These are phyloP conservation scores for Neonothopanus nambi DNA, from an alignment of 1,284 basidiomycete species.

Conservation along the genomic window DNA sequence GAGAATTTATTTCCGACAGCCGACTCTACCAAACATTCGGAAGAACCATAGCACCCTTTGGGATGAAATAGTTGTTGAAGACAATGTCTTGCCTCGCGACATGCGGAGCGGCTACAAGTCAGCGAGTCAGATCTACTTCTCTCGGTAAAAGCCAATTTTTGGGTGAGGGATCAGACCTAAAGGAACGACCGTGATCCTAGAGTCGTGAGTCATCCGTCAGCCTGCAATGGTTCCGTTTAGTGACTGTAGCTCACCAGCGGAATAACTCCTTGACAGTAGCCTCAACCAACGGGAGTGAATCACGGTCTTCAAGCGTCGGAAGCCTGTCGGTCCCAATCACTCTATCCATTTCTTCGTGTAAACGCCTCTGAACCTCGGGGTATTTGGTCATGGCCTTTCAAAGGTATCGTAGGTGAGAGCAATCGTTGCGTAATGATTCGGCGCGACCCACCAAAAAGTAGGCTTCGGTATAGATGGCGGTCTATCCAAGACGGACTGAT, in stretches of 20 bases:
- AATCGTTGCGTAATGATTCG: slow-evolving; percentile 15
- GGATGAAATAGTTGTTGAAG: slow-evolving; percentile 36
- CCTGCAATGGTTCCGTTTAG: not conserved
- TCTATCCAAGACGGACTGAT: not conserved
- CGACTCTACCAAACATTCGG: not conserved
- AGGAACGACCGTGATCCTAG: slow-evolving; percentile 15
- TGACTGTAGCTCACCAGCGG: too few species aligned
- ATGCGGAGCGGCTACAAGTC: slow-evolving; percentile 28
- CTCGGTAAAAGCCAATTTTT: not conserved
- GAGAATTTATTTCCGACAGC: not conserved
- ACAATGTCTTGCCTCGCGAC: slow-evolving; percentile 31
- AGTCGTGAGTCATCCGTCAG: too few species aligned
- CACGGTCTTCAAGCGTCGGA: slow-evolving; percentile 20
- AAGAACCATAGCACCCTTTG: slow-evolving; percentile 35
- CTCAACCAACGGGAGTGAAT: slow-evolving; percentile 21
- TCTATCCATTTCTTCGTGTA: slow-evolving; percentile 28
- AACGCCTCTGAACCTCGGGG: slow-evolving; percentile 27
- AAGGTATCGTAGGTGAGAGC: slow-evolving; percentile 22
- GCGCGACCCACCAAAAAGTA: too few species aligned
- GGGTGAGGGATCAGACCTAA: slow-evolving; percentile 14
- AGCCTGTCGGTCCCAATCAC: slow-evolving; percentile 25
- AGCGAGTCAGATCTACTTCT: not conserved
- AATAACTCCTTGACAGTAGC: slow-evolving; percentile 23
- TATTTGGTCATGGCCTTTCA: slow-evolving; percentile 26
- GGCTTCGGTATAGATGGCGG: too few species aligned